Conservation (phyloP, 352 stramenopile genomes). For the Phytophthora citricola region DNA sequence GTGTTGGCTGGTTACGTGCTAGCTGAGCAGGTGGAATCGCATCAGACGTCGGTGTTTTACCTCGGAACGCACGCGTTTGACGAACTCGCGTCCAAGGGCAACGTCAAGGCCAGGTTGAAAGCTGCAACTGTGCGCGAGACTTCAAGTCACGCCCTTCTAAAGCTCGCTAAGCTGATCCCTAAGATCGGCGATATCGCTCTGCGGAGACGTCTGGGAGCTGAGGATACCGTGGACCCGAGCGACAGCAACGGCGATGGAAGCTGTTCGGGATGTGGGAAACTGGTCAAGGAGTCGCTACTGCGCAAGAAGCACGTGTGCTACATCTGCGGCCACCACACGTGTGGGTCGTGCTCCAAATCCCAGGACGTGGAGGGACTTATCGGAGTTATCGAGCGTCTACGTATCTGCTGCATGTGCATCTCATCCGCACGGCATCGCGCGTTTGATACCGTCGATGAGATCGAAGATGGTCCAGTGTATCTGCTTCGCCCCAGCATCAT, state of each 20-base stretch:
- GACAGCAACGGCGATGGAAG: constrained; percentile 23
- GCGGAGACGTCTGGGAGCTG: constrained; percentile 36
- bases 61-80: constrained; percentile 26
- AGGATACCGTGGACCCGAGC: constrained; percentile 21
- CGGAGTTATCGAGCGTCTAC: constrained; percentile 43
- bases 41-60: constrained; percentile 47
- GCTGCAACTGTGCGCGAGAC: constrained; percentile 23
- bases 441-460: constrained; percentile 29
- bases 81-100: constrained; percentile 16
- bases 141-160: constrained; percentile 32
- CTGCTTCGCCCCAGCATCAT: constrained; percentile 28
- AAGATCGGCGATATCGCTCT: constrained; percentile 43
- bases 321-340: constrained; percentile 48
- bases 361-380: constrained; percentile 53
- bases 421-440: constrained; percentile 36
- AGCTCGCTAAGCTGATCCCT: constrained; percentile 39
- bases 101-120: constrained; percentile 34
- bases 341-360: constrained; percentile 40
- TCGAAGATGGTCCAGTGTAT: constrained; percentile 25
- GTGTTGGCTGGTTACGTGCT: constrained; percentile 40
- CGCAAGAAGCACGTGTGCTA: constrained; percentile 48
- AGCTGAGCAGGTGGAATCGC: constrained; percentile 20
- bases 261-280: constrained; percentile 40
- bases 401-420: constrained; percentile 53
- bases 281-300: constrained; percentile 39